Base-by-base conservation (phyloP, 2,329 filamentous ascomycete species). In the Zarea fungicola region DNA sequence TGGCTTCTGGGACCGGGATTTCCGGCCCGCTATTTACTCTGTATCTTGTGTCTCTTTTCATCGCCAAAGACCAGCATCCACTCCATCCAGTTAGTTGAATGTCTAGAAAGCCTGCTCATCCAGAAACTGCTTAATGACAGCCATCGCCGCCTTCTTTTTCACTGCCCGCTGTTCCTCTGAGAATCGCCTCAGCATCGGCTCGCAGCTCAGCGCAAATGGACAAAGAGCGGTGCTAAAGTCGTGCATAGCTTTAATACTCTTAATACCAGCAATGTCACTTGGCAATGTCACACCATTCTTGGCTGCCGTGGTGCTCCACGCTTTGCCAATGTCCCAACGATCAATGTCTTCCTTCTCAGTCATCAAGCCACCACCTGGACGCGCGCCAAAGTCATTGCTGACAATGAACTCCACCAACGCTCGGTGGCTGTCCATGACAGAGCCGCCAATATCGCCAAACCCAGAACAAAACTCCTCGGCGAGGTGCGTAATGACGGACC, bases 401-500 rank as follows among this genome's bases (percentile, higher is more conserved):
- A 42, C 11, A 10, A 26, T 42, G 18, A 23, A 21, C 6, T 21
- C 11, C 21, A 16, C 16, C 3, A 42, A 5, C 3, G 16, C 19
- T n/a, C 16, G 25, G 39, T 9, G n/a, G 8, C 13, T 11, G 22
- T 26, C 19, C 7, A 9, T 16, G 3, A 42, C 13, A 14, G 8
- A 28, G 4, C 39, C 39, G 21, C 50, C 44, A 16, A 55, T 8
- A 16, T 61, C 56, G 26, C 44, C 49, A 0, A 62, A 43, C 2
- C 54, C 52, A 3, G 44, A 42, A 14, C 60, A 45, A 42, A 59
- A 62, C 36, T 62, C 60, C 1, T 63, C 53, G 11, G 32, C 40
- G 1, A 58, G 60, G 23, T 64, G 56, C 0, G 54, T 50, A 14
- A 63, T 25, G 5, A 22, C 42, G 2, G 60, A 53, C 18, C 39